Evolutionary conservation across 176 grass and related monocot species (phyloP), one percentile per base, ranked within the genome.

Genomic region (Zoysia pacifica): DNA sequence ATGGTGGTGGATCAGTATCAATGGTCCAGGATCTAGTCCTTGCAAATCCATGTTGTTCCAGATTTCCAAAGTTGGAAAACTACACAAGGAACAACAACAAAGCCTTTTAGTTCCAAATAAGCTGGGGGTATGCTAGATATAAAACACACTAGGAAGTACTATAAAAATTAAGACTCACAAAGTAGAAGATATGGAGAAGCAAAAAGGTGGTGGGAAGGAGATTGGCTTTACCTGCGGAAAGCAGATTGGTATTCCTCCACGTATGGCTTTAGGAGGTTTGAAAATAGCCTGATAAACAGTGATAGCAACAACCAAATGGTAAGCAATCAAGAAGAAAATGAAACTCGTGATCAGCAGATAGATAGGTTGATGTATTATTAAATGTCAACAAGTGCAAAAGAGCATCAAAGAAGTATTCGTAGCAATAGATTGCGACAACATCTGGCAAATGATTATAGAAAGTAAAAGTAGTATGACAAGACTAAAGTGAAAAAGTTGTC

Each of bases 161-260:
- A 62, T 81, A 49, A n/a, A 81, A 79, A 75, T 73, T 79, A 62
- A 91, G 52, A 85, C 48, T 84, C 43, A 62, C 2, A 62, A 64
- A 68, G 14, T 10, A 81, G 50, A 81, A 81, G 40, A 75, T 47
- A 77, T 49, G 69, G 52, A 70, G 62, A 90, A 91, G 47, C 60
- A 67, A 54, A 62, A 43, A 74, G 41, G 28, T 77, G 16, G 35
- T 39, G 7, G 6, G 52, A 59, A 81, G 18, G 52, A 74, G 49
- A 84, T 40, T 72, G 48, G 51, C 58, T 39, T 37, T 60, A 95
- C 87, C 85, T 94, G 92, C 68, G 89, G 92, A 88, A 94, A 96
- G 72, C 93, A 96, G 36, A 96, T 96, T 70, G 93, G 90, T 80
- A 96, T 96, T 67, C 93, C 93, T 58, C 93, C 93, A 7, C 93